phyloP scores from a whole-genome alignment of 768 basidiomycete genomes.

The Hypsizygus marmoreus region DNA sequence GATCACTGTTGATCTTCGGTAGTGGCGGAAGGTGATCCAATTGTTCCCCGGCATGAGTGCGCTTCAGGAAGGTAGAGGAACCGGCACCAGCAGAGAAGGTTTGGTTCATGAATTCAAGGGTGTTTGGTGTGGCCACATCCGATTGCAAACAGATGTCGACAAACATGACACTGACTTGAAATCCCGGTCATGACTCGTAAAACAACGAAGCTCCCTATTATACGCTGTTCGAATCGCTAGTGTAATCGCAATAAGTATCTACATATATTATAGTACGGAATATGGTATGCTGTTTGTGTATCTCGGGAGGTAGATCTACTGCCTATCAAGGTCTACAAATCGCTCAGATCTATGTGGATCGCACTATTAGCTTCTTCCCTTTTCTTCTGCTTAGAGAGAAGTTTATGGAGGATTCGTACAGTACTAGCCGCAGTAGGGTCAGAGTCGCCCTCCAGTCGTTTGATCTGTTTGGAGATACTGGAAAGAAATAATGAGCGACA shows the following conservation, averaged over 20 bases:
- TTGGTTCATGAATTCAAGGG: constrained; percentile 14
- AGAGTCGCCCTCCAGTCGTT: constrained; percentile 43
- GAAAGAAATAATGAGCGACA: background rate
- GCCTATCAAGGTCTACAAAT: constrained; percentile 13
- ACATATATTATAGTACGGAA: too few species aligned
- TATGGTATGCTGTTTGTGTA: too few species aligned
- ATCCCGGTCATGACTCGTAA: too few species aligned
- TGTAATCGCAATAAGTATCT: too few species aligned
- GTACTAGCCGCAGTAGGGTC: constrained; percentile 36
- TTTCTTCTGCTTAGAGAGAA: constrained; percentile 38
- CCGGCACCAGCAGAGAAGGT: constrained; percentile 12
- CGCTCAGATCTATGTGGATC: constrained; percentile 21
- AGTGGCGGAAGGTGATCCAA: constrained; percentile 35
- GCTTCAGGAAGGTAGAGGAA: constrained; percentile 19
- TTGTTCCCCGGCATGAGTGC: constrained; percentile 13
- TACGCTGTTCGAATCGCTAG: too few species aligned
- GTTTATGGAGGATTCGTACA: constrained; percentile 38
- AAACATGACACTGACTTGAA: too few species aligned
- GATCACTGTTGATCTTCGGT: constrained; percentile 51
- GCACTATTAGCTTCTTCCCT: constrained; percentile 21
- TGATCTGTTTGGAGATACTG: constrained; percentile 47
- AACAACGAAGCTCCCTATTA: too few species aligned
- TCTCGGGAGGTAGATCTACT: too few species aligned
- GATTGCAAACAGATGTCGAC: too few species aligned
- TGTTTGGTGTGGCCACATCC: too few species aligned